phyloP scores from a whole-genome alignment of 352 stramenopile species.

The Pseudoperonospora humuli region DNA sequence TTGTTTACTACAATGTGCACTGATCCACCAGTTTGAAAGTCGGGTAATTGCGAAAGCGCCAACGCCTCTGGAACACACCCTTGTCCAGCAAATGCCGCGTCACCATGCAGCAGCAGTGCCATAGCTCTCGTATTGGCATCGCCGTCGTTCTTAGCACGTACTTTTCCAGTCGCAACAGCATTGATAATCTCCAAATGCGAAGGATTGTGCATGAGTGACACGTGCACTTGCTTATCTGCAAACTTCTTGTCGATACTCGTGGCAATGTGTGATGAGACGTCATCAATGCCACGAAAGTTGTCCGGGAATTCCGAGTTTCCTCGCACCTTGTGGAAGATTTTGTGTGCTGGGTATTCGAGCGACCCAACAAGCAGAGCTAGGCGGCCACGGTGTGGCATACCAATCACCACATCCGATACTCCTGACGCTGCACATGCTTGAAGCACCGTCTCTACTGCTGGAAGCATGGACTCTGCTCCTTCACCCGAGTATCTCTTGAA shows the following conservation, averaged over 20 bases:
- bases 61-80: conserved; percentile 76
- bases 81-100: conserved; percentile 81
- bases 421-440: conserved; percentile 37
- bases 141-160: conserved; percentile 70
- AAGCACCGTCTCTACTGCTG: conserved; percentile 63
- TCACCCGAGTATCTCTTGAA: conserved; percentile 87
- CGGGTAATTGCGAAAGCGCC: conserved; percentile 66
- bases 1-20: conserved; percentile 88
- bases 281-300: conserved; percentile 54
- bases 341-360: conserved; percentile 74
- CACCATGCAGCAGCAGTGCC: conserved; percentile 79
- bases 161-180: conserved; percentile 74
- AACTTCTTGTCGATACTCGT: conserved; percentile 65
- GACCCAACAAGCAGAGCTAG: conserved; percentile 68
- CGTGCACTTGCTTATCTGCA: conserved; percentile 46
- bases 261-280: conserved; percentile 84
- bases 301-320: conserved; percentile 67
- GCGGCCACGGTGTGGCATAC: conserved; percentile 80
- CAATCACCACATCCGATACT: conserved; percentile 74
- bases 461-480: conserved; percentile 75
- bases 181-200: conserved; percentile 88
- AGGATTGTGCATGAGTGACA: conserved; percentile 84
- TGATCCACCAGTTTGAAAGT: conserved; percentile 67
- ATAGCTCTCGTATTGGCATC: conserved; percentile 42
- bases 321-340: conserved; percentile 80